Conservation (phyloP, 129 eudicot genomes). For the Rutidosis leptorrhynchoides region DNA sequence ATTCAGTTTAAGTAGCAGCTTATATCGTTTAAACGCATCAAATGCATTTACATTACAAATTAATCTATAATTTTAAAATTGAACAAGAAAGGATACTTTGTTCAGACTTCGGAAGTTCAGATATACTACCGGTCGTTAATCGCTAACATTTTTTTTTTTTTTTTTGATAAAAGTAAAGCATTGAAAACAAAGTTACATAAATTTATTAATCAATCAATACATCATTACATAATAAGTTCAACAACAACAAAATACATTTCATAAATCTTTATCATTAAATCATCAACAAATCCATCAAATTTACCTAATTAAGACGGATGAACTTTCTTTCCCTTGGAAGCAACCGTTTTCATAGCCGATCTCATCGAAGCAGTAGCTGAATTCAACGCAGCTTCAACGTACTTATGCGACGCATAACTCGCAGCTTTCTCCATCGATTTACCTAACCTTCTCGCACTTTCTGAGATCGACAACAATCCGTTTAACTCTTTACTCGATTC, state of each 20-base stretch:
- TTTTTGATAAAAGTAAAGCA: background rate
- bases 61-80: too few species aligned
- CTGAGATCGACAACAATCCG: conserved; percentile 49
- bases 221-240: background rate
- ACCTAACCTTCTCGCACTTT: conserved; percentile 62
- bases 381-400: conserved; percentile 74
- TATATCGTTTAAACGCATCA: too few species aligned
- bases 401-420: conserved; percentile 60
- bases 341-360: conserved; percentile 67
- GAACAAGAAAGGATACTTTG: too few species aligned
- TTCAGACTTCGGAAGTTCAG: too few species aligned
- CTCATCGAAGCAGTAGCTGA: conserved; percentile 83
- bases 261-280: background rate
- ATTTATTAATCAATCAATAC: background rate
- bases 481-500: conserved; percentile 43
- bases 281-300: background rate
- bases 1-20: too few species aligned
- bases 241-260: background rate
- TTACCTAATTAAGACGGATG: conserved; percentile 57
- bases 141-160: too few species aligned
- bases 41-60: too few species aligned
- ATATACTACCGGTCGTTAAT: too few species aligned
- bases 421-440: conserved; percentile 70
- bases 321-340: conserved; percentile 60
- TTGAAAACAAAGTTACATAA: background rate